Conservation (phyloP, 2,329 filamentous ascomycete genomes). For the Ophidiomyces ophidiicola region DNA sequence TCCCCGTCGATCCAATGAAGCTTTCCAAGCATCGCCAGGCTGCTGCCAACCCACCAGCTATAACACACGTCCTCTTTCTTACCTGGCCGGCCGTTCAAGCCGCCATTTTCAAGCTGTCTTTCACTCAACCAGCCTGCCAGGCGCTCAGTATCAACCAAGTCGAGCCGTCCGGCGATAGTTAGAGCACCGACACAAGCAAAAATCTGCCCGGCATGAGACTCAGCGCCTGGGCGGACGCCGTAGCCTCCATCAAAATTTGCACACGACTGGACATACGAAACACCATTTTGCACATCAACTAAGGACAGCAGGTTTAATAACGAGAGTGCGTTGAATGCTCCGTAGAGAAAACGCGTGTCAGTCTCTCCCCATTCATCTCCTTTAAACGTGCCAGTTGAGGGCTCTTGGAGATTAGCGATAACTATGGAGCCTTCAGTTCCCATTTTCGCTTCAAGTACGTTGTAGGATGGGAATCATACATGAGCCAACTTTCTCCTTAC, state of each 20-base stretch:
- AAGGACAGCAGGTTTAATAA: conserved; percentile 61
- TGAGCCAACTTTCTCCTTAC: conserved; percentile 60
- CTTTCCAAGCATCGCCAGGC: conserved; percentile 74
- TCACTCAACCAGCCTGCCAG: conserved; percentile 87
- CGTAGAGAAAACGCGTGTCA: conserved; percentile 89
- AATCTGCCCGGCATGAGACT: conserved; percentile 90
- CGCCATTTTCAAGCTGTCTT: conserved; percentile 73
- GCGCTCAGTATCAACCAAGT: conserved; percentile 69
- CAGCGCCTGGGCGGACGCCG: conserved; percentile 75
- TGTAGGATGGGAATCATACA: conserved; percentile 47
- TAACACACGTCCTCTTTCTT: conserved; percentile 97
- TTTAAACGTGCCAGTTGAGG: conserved; percentile 70
- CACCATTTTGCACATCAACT: conserved; percentile 68
- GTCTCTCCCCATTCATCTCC: conserved; percentile 95
- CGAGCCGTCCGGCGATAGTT: conserved; percentile 67
- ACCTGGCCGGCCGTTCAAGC: conserved; percentile 86
- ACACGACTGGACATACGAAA: conserved; percentile 66
- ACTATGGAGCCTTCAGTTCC: conserved; percentile 35
- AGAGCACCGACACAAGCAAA: conserved; percentile 87
- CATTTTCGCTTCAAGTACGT: neutral
- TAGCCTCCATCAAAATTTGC: conserved; percentile 93
- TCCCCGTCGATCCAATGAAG: conserved; percentile 86
- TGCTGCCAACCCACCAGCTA: conserved; percentile 96
- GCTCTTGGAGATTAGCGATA: conserved; percentile 71
- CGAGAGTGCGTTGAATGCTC: conserved; percentile 77